Conservation (phyloP, 495 filamentous ascomycete genomes). For the Sabuloglossum arenarium region DNA sequence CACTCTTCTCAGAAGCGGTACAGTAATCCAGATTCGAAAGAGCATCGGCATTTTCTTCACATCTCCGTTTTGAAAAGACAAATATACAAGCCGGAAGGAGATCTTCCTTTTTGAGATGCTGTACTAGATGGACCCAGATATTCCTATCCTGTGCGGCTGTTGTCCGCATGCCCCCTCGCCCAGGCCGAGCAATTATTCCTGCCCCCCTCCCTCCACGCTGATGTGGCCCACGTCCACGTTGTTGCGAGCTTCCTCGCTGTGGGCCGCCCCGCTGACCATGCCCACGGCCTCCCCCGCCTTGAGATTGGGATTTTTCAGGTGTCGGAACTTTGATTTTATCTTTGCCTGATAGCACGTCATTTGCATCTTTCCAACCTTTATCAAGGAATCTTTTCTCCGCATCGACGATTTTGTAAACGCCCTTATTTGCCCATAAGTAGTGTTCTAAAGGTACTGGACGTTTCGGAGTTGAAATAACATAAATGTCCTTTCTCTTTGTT, state of each 20-base stretch:
- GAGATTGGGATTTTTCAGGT: conserved; percentile 17
- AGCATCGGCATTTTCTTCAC: conserved; percentile 91
- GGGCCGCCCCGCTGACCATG: conserved; percentile 14
- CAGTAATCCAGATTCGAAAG: conserved; percentile 87
- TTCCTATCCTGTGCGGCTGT: conserved; percentile 84
- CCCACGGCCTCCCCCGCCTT: conserved; percentile 9
- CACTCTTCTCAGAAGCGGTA: conserved; percentile 81
- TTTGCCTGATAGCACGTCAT: conserved; percentile 57
- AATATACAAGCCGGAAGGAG: conserved; percentile 88
- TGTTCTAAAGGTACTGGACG: conserved; percentile 89
- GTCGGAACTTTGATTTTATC: conserved; percentile 50
- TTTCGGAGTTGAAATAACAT: conserved; percentile 94
- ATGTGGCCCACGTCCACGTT: conserved; percentile 23
- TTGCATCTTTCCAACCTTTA: conserved; percentile 85
- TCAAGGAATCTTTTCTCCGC: conserved; percentile 78
- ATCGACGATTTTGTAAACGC: conserved; percentile 86
- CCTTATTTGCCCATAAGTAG: conserved; percentile 84
- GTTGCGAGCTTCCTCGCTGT: conserved; percentile 31
- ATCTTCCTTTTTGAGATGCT: conserved; percentile 68
- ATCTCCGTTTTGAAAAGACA: conserved; percentile 94
- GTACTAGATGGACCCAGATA: conserved; percentile 89
- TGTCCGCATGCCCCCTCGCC: conserved; percentile 63
- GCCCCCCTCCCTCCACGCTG: conserved; percentile 35
- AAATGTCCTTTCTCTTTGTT: conserved; percentile 97
- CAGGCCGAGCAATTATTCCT: conserved; percentile 75